These are phyloP conservation scores for Zygoascus hellenicus DNA, from an alignment of 1,139 yeast species.

Conservation along the genomic window DNA sequence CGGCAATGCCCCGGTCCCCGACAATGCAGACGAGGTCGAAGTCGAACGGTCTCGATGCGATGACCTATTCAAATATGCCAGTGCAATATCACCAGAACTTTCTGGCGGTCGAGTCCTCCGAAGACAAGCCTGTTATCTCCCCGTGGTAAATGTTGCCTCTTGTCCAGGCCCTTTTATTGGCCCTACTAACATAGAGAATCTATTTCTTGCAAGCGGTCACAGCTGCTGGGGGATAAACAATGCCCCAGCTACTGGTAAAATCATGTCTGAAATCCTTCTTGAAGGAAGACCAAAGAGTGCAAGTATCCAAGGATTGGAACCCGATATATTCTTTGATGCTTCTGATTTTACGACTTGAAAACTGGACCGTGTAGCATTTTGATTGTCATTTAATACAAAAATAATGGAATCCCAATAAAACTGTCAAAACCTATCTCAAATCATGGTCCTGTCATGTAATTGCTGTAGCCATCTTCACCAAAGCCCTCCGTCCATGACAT, in stretches of 20 bases:
- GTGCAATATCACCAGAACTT: constrained; percentile 67
- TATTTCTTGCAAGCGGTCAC: constrained; percentile 86
- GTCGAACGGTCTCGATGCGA: constrained; percentile 86
- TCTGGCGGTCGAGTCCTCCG: constrained; percentile 70
- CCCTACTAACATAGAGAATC: constrained; percentile 74
- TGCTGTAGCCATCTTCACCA: too few species aligned
- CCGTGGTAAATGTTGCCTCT: constrained; percentile 88
- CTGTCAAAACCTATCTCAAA: too few species aligned
- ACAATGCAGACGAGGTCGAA: constrained; percentile 88
- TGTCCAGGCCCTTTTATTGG: constrained; percentile 93
- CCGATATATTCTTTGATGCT: constrained; percentile 68
- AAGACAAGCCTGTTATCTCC: constrained; percentile 92
- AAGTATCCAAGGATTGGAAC: constrained; percentile 75
- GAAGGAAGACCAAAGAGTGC: constrained; percentile 83
- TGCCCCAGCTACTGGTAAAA: constrained; percentile 93
- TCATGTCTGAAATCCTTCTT: constrained; percentile 78
- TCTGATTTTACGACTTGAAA: constrained; percentile 2
- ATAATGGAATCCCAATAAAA: too few species aligned
- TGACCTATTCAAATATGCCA: constrained; percentile 75
- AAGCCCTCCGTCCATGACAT: too few species aligned
- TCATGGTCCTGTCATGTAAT: too few species aligned
- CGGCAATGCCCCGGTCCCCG: constrained; percentile 83
- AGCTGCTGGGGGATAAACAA: constrained; percentile 98
- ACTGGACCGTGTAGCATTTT: too few species aligned
- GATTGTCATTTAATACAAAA: too few species aligned